Conservation (phyloP, 306 rosid species). For the Abrus pulchellus region DNA sequence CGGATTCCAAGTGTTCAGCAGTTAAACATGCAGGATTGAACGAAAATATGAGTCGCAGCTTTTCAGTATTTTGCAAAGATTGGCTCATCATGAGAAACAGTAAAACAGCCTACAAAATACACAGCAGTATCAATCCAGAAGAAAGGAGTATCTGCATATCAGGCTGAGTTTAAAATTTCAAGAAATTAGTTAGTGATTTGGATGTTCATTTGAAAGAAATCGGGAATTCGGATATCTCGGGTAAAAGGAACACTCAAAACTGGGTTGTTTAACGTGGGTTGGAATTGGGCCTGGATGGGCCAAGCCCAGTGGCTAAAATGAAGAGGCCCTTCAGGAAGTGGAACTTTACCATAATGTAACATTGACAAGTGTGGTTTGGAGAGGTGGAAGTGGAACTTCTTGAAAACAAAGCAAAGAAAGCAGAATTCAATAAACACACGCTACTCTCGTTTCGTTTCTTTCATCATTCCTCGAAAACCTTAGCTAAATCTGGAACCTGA, state of each 20-base stretch:
- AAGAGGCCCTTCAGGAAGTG: too few relatives aligned
- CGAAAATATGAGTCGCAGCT: conserved; percentile 58
- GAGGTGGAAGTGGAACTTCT: background rate
- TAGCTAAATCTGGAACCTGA: conserved; percentile 30
- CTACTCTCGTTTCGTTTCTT: background rate
- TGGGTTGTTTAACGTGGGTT: too few relatives aligned
- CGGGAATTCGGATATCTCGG: too few relatives aligned
- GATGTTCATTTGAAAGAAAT: too few relatives aligned
- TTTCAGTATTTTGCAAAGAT: conserved; percentile 80
- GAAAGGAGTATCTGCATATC: conserved; percentile 59
- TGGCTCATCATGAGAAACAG: conserved; percentile 72
- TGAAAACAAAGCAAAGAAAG: background rate
- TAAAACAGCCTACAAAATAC: conserved; percentile 44
- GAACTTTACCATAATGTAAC: background rate
- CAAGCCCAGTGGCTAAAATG: too few relatives aligned
- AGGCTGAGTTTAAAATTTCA: conserved; percentile 55
- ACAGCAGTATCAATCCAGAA: conserved; percentile 57
- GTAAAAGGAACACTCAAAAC: too few relatives aligned
- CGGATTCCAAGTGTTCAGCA: background rate
- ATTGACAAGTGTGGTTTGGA: background rate
- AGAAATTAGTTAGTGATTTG: conserved; percentile 32
- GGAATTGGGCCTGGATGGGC: too few relatives aligned
- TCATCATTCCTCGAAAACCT: conserved; percentile 14
- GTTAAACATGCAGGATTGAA: conserved; percentile 1
- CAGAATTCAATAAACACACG: background rate